Evolutionary conservation across 1,284 basidiomycete genomes (phyloP), one percentile per base, ranked within the genome.

Genomic region (Coniophora puteana): DNA sequence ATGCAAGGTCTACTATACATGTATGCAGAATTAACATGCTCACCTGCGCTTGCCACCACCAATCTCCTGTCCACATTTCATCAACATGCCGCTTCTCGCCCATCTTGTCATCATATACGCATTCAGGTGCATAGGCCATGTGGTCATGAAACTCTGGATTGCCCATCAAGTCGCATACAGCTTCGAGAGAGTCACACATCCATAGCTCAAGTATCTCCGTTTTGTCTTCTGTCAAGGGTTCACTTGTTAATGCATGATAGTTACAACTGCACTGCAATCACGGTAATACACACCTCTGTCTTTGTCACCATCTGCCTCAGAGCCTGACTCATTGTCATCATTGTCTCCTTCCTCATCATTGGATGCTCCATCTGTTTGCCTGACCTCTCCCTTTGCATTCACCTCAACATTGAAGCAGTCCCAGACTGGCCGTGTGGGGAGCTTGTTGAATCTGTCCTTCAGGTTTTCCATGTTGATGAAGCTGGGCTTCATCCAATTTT

Each of bases 151-250:
- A 46, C 3, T 23, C 18, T 30, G 51, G 54, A 35, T 64, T 61
- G 0, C 53, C 51, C 26, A 61, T 51, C 7, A 62, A 37, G 36
- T 58, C 57, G 17, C 39, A 31, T 3, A 62, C 40, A 44, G 54
- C 57, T 22, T 62, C 59, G 1, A 59, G 40, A 35, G 60, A 55
- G 41, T 62, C 47, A 3, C 55, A 43, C 5, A 34, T 18, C 61
- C 59, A 65, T 0, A 63, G 26, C 45, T 65, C 57, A 5, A 59
- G 35, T n/a, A n/a, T n/a, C n/a, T n/a, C n/a, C n/a, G n/a, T n/a
- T n/a, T n/a, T n/a, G n/a, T 51, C 43, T 40, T 65, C 58, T 8
- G 12, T 20, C 33, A 18, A 20, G n/a, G 23, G 17, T n/a, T n/a
- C n/a, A n/a, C n/a, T n/a, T n/a, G n/a, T n/a, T n/a, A n/a, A n/a